Percentiles rank a stretch among this genome's conserved stretches.
Conservation (phyloP, 345 rosid genomes). For the Brassica juncea region DNA sequence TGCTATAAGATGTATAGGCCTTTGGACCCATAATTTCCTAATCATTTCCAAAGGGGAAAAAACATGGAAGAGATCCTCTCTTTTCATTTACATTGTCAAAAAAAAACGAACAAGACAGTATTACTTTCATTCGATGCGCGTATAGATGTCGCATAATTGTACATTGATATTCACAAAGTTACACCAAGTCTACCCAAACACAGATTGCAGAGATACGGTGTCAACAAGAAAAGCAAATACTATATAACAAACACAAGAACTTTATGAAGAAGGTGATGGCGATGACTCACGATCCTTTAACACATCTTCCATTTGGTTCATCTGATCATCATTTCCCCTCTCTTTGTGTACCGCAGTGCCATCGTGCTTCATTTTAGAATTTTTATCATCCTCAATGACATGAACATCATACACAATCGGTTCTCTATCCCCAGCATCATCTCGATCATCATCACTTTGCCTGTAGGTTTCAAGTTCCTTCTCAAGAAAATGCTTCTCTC, state of each 20-base stretch:
- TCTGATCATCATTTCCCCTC: slow-evolving; percentile 39
- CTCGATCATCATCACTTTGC: slow-evolving; percentile 40
- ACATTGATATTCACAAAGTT: slow-evolving; percentile 18
- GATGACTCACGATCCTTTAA: slow-evolving; percentile 44
- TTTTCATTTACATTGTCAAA: not conserved
- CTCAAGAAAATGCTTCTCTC: slow-evolving; percentile 75
- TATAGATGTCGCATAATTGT: not conserved
- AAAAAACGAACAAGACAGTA: not conserved
- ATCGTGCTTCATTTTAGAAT: slow-evolving; percentile 34
- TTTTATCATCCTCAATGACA: slow-evolving; percentile 55
- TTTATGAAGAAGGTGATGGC: slow-evolving; percentile 37
- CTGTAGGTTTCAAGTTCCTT: slow-evolving; percentile 73
- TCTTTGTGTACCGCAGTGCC: slow-evolving; percentile 47
- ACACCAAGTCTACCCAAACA: slow-evolving; percentile 14
- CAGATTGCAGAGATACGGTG: not conserved
- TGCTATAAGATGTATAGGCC: too few relatives aligned
- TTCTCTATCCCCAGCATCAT: slow-evolving; percentile 24
- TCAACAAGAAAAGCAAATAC: not conserved
- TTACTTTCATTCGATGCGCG: not conserved
- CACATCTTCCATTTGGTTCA: slow-evolving; percentile 55
- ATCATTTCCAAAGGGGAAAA: not conserved
- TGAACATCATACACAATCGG: slow-evolving; percentile 72
- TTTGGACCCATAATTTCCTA: too few relatives aligned
- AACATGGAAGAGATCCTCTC: not conserved
- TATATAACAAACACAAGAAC: not conserved